Percentiles rank a stretch among this genome's conserved stretches.
These are phyloP conservation scores for Polysphondylium violaceum DNA, from an alignment of 78 protist genomes.

Conservation along the genomic window DNA sequence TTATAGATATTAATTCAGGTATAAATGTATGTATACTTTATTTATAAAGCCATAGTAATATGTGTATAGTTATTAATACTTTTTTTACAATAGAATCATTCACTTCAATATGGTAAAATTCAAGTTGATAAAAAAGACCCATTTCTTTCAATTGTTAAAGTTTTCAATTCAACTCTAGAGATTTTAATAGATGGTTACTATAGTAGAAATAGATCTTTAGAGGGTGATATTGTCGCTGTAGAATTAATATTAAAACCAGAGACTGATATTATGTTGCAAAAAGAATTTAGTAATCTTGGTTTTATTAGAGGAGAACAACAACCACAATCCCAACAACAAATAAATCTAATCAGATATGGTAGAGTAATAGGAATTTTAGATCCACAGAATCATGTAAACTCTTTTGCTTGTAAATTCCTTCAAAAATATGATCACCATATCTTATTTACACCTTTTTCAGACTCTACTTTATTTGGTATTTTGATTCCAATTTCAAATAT, in stretches of 20 bases:
- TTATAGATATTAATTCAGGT: not conserved
- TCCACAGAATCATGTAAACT: not conserved
- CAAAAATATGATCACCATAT: constrained; percentile 13
- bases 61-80: not conserved
- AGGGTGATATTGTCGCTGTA: constrained; percentile 49
- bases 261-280: not conserved
- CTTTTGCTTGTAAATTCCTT: constrained; percentile 13
- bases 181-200: constrained; percentile 3
- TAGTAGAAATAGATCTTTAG: constrained; percentile 43
- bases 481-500: too few relatives aligned
- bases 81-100: constrained; percentile 5
- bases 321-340: not conserved
- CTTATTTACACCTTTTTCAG: constrained; percentile 19
- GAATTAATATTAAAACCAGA: not conserved
- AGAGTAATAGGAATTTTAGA: constrained; percentile 38
- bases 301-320: not conserved
- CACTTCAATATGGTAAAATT: not conserved
- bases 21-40: not conserved
- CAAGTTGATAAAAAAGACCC: constrained; percentile 9
- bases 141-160: not conserved
- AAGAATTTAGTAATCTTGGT: not conserved
- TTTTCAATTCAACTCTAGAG: not conserved
- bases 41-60: not conserved
- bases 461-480: not conserved
- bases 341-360: constrained; percentile 20